phyloP scores from a whole-genome alignment of 345 rosid genomes.

The Populus davidiana region DNA sequence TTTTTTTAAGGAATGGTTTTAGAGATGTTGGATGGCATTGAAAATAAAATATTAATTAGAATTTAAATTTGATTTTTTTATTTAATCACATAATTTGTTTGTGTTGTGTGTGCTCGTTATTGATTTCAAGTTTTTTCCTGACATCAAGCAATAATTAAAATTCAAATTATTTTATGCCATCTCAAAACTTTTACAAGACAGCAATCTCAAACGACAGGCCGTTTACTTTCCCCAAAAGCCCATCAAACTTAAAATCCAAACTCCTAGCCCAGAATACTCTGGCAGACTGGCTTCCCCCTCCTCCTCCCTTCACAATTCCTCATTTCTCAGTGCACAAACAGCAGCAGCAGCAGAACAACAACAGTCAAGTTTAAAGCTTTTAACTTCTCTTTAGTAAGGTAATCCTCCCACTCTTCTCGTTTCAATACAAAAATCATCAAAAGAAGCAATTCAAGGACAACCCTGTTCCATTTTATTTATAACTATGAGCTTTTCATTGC shows the following conservation, averaged over 20 bases:
- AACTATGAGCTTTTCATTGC: slow-evolving; percentile 23
- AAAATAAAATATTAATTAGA: too few relatives aligned
- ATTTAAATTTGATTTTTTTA: too few relatives aligned
- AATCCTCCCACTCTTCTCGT: neutral
- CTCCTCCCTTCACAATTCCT: neutral
- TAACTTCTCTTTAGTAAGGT: neutral
- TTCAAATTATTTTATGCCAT: neutral
- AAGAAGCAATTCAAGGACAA: neutral
- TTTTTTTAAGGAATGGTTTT: too few relatives aligned
- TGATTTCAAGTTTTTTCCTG: too few relatives aligned
- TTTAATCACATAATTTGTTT: too few relatives aligned
- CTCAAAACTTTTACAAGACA: neutral
- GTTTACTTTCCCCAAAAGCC: neutral
- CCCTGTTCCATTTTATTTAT: neutral
- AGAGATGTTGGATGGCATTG: too few relatives aligned
- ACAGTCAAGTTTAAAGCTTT: neutral
- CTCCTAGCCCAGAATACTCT: neutral
- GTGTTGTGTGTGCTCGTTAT: too few relatives aligned
- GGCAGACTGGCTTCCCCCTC: neutral
- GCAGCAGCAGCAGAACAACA: neutral
- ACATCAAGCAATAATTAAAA: too few relatives aligned
- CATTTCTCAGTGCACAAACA: neutral
- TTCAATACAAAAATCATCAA: neutral
- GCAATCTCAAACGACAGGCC: neutral
- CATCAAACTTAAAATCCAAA: neutral